These are phyloP conservation scores for Serendipita indica DNA, from an alignment of 768 basidiomycete species.

Conservation along the genomic window DNA sequence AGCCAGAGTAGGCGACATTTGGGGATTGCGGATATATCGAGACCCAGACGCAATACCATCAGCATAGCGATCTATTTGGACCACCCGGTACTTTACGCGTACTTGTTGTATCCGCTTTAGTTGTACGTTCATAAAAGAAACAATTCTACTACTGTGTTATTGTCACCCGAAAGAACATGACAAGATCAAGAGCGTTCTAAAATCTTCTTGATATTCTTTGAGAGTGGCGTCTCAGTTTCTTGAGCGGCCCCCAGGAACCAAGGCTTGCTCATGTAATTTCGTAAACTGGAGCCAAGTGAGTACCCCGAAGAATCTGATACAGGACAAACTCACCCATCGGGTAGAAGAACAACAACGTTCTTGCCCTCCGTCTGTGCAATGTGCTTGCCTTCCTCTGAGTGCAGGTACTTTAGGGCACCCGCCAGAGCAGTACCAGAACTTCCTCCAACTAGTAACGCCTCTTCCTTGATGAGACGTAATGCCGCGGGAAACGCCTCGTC, in stretches of 20 bases:
- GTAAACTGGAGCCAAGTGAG: slow-evolving; percentile 35
- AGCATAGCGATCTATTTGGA: slow-evolving; percentile 11
- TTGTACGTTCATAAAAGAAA: no score
- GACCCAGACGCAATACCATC: slow-evolving; percentile 17
- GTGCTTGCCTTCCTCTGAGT: slow-evolving; percentile 43
- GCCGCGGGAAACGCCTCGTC: slow-evolving; percentile 66
- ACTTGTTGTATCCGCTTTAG: neutral
- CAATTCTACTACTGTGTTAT: neutral
- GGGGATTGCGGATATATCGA: slow-evolving; percentile 16
- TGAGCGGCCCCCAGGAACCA: slow-evolving; percentile 53
- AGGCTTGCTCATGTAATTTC: slow-evolving; percentile 88
- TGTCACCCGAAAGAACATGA: neutral
- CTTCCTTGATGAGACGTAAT: slow-evolving; percentile 58
- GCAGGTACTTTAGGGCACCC: slow-evolving; percentile 66
- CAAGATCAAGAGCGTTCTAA: no score
- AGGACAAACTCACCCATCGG: slow-evolving; percentile 60
- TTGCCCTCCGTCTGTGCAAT: slow-evolving; percentile 51
- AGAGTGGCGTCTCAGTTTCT: slow-evolving; percentile 18
- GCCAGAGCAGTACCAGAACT: slow-evolving; percentile 78
- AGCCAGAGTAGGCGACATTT: slow-evolving; percentile 16
- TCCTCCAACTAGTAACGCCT: slow-evolving; percentile 86
- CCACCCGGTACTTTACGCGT: neutral
- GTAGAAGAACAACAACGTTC: slow-evolving; percentile 80
- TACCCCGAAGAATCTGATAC: neutral
- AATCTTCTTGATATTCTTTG: slow-evolving; percentile 3